Conservation (phyloP, 2,329 filamentous ascomycete species). For the Huntiella decipiens region DNA sequence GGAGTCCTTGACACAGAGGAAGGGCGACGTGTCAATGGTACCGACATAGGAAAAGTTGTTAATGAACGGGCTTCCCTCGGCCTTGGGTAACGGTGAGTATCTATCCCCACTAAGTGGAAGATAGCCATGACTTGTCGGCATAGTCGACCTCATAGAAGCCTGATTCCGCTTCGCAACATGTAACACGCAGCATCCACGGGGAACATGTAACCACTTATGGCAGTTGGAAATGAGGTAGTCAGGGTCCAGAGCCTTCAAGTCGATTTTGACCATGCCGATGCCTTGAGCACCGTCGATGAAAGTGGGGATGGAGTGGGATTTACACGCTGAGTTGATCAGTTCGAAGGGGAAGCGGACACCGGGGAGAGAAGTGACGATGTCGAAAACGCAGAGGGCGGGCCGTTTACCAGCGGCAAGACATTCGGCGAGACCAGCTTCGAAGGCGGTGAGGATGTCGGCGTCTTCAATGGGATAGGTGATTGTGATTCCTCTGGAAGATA, state of each 20-base stretch:
- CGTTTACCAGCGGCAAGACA: conserved; percentile 37
- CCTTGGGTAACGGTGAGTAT: conserved; percentile 20
- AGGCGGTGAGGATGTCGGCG: conserved; percentile 40
- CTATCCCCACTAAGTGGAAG: conserved; percentile 22
- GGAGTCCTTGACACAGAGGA: conserved; percentile 51
- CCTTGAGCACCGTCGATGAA: conserved; percentile 74
- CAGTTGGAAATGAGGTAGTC: conserved; percentile 81
- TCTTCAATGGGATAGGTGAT: conserved; percentile 54
- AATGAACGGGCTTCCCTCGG: conserved; percentile 40
- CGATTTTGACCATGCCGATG: conserved; percentile 56
- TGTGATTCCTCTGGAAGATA: conserved; percentile 33
- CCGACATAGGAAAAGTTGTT: conserved; percentile 58
- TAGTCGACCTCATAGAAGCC: conserved; percentile 47
- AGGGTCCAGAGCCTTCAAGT: conserved; percentile 46
- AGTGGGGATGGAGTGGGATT: conserved; percentile 47
- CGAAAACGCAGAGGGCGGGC: conserved; percentile 44
- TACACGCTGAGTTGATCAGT: conserved; percentile 42
- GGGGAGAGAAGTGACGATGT: conserved; percentile 61
- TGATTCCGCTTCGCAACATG: conserved; percentile 66
- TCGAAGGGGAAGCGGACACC: conserved; percentile 69
- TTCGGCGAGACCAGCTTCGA: conserved; percentile 37
- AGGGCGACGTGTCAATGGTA: conserved; percentile 54
- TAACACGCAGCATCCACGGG: conserved; percentile 62
- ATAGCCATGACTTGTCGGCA: conserved; percentile 72
- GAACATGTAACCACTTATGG: conserved; percentile 78